phyloP scores from a whole-genome alignment of 208 protist genomes.

The Trypanosomatidae sp. region DNA sequence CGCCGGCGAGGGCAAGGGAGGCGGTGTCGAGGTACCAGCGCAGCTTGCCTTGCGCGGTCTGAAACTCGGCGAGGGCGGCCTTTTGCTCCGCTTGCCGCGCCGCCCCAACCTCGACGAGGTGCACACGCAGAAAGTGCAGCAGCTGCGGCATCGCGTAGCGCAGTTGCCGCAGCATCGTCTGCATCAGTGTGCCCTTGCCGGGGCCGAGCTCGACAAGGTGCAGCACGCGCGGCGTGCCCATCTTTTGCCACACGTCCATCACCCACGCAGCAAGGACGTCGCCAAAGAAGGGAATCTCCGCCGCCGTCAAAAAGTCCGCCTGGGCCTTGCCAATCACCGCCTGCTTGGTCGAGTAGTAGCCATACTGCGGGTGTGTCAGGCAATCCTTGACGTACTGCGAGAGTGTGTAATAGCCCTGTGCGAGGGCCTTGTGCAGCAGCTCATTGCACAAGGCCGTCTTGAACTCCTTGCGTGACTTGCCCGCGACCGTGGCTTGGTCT shows the following conservation, averaged over 20 bases:
- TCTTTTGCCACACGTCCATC: conserved; percentile 87
- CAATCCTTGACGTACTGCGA: conserved; percentile 88
- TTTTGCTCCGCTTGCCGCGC: conserved; percentile 79
- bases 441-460: conserved; percentile 75
- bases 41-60: conserved; percentile 75
- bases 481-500: conserved; percentile 62
- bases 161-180: conserved; percentile 76
- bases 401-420: conserved; percentile 83
- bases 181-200: conserved; percentile 79
- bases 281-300: conserved; percentile 87
- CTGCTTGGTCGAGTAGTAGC: conserved; percentile 83
- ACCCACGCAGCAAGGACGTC: conserved; percentile 83
- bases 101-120: conserved; percentile 80
- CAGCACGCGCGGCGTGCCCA: conserved; percentile 79
- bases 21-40: conserved; percentile 83
- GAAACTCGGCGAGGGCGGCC: conserved; percentile 58
- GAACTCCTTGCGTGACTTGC: conserved; percentile 71
- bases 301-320: conserved; percentile 86
- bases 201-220: conserved; percentile 85
- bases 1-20: conserved; percentile 63
- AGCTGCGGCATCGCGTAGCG: conserved; percentile 79
- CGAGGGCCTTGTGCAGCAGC: conserved; percentile 67
- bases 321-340: conserved; percentile 75
- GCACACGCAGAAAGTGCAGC: conserved; percentile 77
- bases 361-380: conserved; percentile 75